Evolutionary conservation across 257 asterid genomes (phyloP).

Genomic region (Lycium barbarum): DNA sequence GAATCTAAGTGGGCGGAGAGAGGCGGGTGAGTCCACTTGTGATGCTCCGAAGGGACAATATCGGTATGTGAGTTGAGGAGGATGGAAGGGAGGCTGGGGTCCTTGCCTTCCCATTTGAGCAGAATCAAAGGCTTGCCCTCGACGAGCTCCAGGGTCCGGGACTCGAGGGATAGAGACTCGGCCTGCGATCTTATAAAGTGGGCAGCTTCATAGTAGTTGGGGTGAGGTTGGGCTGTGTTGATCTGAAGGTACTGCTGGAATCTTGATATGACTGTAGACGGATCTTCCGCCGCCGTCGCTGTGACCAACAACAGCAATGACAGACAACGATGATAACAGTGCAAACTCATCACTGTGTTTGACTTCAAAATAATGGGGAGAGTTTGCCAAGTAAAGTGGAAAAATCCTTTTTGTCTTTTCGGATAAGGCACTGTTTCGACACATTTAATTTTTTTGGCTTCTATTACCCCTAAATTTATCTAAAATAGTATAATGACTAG

Average conservation of each 20-base stretch:
- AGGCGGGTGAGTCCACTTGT: conserved; percentile 88
- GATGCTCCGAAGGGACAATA: conserved; percentile 85
- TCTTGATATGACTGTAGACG: conserved; percentile 62
- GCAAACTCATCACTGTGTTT: neutral
- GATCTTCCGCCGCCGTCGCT: conserved; percentile 32
- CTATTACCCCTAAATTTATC: too few species aligned
- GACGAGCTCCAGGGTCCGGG: conserved; percentile 64
- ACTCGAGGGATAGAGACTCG: conserved; percentile 62
- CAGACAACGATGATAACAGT: neutral
- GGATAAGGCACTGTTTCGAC: too few species aligned
- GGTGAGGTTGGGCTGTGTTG: conserved; percentile 86
- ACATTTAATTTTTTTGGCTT: too few species aligned
- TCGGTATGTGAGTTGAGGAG: conserved; percentile 97
- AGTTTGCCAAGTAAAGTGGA: neutral
- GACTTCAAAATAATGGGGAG: neutral
- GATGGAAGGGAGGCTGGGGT: conserved; percentile 76
- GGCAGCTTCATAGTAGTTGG: conserved; percentile 70
- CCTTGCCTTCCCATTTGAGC: conserved; percentile 77
- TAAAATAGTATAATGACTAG: too few species aligned
- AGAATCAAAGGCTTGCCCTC: conserved; percentile 76
- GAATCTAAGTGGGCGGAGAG: conserved; percentile 74
- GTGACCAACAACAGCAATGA: neutral
- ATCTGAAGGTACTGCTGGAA: conserved; percentile 87
- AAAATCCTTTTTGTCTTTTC: too few species aligned
- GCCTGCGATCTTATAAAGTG: conserved; percentile 73